phyloP scores from a whole-genome alignment of 768 basidiomycete species.

The Daedaleopsis nitida region DNA sequence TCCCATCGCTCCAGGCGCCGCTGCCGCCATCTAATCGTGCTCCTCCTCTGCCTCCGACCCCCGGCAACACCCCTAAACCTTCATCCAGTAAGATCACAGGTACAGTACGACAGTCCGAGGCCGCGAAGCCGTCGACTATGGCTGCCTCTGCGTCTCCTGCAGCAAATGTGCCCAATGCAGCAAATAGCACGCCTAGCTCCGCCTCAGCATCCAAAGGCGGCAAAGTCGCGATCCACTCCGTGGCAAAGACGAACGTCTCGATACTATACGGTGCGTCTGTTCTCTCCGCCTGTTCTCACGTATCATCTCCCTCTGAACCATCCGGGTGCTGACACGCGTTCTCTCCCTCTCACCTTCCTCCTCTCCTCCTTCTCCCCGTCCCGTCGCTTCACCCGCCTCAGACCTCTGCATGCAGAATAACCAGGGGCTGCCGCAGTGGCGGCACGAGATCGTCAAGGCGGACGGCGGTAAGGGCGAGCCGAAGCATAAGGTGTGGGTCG shows the following conservation, averaged over 20 bases:
- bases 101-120: too few species aligned
- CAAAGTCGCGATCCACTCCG: slow-evolving; percentile 15
- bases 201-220: not conserved
- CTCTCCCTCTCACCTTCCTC: not conserved
- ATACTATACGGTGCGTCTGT: slow-evolving; percentile 20
- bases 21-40: slow-evolving; percentile 1
- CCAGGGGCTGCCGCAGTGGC: slow-evolving; percentile 36
- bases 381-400: not conserved
- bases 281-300: not conserved
- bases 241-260: slow-evolving; percentile 20
- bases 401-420: slow-evolving; percentile 28
- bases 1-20: not conserved
- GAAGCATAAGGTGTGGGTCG: slow-evolving; percentile 48
- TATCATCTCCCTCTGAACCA: not conserved
- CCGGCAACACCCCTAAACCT: not conserved
- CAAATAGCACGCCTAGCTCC: not conserved
- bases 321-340: not conserved
- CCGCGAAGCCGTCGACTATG: too few species aligned
- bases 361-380: too few species aligned
- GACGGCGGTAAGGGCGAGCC: slow-evolving; percentile 22
- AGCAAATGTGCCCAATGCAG: not conserved
- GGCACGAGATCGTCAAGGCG: slow-evolving; percentile 29
- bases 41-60: not conserved
- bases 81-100: not conserved
- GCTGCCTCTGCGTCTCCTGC: not conserved